Evolutionary conservation across 78 protist species (phyloP).

Genomic region (Trichosphaerium sp.): DNA sequence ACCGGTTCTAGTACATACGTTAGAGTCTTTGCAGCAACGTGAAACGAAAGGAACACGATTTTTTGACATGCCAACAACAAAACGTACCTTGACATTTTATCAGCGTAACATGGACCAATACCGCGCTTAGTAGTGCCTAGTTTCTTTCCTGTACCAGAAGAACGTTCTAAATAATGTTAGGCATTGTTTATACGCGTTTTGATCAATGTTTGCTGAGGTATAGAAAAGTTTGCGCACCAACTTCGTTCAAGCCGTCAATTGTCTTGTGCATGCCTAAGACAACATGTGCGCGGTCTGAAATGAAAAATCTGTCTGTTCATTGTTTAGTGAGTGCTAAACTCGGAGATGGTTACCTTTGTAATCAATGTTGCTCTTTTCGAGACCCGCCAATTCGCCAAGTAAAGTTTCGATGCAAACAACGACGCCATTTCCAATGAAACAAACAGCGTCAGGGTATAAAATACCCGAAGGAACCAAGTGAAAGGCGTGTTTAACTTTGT

Average conservation of each 20-base stretch:
- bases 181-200: too few species aligned
- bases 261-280: constrained; percentile 76
- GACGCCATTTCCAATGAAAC: constrained; percentile 82
- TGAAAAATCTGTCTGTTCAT: constrained; percentile 20
- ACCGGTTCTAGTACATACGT: constrained; percentile 52
- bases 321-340: background rate
- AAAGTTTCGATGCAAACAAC: constrained; percentile 79
- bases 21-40: too few species aligned
- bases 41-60: background rate
- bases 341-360: background rate
- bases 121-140: constrained; percentile 78
- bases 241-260: constrained; percentile 56
- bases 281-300: constrained; percentile 85
- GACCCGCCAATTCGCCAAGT: constrained; percentile 59
- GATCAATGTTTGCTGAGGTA: background rate
- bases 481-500: constrained; percentile 72
- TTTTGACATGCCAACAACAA: background rate
- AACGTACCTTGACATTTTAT: constrained; percentile 49
- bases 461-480: constrained; percentile 85
- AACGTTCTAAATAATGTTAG: too few species aligned
- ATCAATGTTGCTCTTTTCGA: constrained; percentile 41
- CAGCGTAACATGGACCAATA: constrained; percentile 80
- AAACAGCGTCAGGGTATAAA: constrained; percentile 29
- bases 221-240: background rate
- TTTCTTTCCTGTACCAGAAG: too few species aligned